Percentiles rank a stretch among this genome's conserved stretches.
These are phyloP conservation scores for Suillus decipiens DNA, from an alignment of 768 basidiomycete species.

Conservation along the genomic window DNA sequence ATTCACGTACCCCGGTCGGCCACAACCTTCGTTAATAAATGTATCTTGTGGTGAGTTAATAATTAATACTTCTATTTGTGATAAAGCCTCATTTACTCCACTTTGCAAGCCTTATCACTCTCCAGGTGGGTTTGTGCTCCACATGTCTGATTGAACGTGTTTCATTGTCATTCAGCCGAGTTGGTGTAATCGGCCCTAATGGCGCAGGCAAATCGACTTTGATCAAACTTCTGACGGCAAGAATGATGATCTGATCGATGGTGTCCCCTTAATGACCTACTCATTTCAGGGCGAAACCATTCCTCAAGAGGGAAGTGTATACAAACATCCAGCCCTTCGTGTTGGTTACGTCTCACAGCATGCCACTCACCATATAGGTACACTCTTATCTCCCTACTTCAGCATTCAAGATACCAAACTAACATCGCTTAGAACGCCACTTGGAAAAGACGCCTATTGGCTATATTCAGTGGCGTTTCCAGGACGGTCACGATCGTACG, in stretches of 20 bases:
- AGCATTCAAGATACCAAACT: slow-evolving; percentile 22
- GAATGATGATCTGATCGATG: slow-evolving; percentile 24
- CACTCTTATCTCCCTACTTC: slow-evolving; percentile 20
- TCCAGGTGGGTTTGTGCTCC: slow-evolving; percentile 62
- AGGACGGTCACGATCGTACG: slow-evolving; percentile 95
- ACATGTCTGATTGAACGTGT: slow-evolving; percentile 21
- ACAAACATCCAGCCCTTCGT: slow-evolving; percentile 92
- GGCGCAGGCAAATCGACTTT: slow-evolving; percentile 96
- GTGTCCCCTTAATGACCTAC: slow-evolving; percentile 14
- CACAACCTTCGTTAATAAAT: slow-evolving; percentile 77
- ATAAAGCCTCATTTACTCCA: slow-evolving; percentile 1
- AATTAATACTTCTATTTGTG: neutral
- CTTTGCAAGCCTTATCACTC: slow-evolving; percentile 61
- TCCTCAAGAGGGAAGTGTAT: slow-evolving; percentile 89
- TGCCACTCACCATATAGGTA: slow-evolving; percentile 94
- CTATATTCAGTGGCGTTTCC: slow-evolving; percentile 99
- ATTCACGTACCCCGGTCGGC: slow-evolving; percentile 89
- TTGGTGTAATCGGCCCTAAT: slow-evolving; percentile 90
- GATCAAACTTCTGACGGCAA: slow-evolving; percentile 88
- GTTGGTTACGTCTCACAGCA: slow-evolving; percentile 98
- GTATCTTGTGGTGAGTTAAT: slow-evolving; percentile 66
- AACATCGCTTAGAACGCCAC: slow-evolving; percentile 65
- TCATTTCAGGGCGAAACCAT: slow-evolving; percentile 76
- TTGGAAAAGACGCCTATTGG: slow-evolving; percentile 95
- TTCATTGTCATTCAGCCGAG: slow-evolving; percentile 58